These are phyloP conservation scores for Suillus hirtellus DNA, from an alignment of 768 basidiomycete genomes.

Conservation along the genomic window DNA sequence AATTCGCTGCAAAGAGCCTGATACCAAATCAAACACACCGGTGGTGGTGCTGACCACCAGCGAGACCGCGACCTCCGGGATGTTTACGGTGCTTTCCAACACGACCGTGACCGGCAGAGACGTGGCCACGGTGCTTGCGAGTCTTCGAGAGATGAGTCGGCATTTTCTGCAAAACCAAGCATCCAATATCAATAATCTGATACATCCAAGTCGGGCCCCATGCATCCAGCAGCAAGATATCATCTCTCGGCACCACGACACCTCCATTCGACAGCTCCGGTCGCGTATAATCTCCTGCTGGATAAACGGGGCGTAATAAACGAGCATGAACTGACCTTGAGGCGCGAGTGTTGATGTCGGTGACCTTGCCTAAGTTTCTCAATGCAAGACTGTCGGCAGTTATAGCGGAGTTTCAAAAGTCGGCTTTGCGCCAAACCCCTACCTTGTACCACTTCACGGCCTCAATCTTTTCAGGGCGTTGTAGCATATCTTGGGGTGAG, in stretches of 20 bases:
- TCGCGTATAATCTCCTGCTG: slow-evolving; percentile 18
- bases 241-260: slow-evolving; percentile 17
- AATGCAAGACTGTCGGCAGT: slow-evolving; percentile 9
- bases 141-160: slow-evolving; percentile 96
- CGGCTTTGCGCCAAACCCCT: slow-evolving; percentile 21
- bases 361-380: slow-evolving; percentile 25
- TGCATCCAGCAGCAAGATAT: slow-evolving; percentile 56
- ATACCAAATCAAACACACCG: slow-evolving; percentile 52
- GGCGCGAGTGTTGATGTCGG: slow-evolving; percentile 49
- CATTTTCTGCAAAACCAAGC: slow-evolving; percentile 56
- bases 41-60: slow-evolving; percentile 99
- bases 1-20: not conserved
- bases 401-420: slow-evolving; percentile 29
- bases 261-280: slow-evolving; percentile 19
- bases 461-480: slow-evolving; percentile 17
- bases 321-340: slow-evolving; percentile 64
- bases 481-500: slow-evolving; percentile 18
- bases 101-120: slow-evolving; percentile 99
- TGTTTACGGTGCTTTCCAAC: slow-evolving; percentile 99
- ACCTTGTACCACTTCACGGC: slow-evolving; percentile 21
- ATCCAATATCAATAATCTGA: slow-evolving; percentile 22
- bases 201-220: slow-evolving; percentile 36
- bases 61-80: slow-evolving; percentile 99
- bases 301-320: slow-evolving; percentile 22
- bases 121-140: slow-evolving; percentile 99